These are phyloP conservation scores for Emmonsia crescens DNA, from an alignment of 2,329 filamentous ascomycete genomes.

Conservation along the genomic window DNA sequence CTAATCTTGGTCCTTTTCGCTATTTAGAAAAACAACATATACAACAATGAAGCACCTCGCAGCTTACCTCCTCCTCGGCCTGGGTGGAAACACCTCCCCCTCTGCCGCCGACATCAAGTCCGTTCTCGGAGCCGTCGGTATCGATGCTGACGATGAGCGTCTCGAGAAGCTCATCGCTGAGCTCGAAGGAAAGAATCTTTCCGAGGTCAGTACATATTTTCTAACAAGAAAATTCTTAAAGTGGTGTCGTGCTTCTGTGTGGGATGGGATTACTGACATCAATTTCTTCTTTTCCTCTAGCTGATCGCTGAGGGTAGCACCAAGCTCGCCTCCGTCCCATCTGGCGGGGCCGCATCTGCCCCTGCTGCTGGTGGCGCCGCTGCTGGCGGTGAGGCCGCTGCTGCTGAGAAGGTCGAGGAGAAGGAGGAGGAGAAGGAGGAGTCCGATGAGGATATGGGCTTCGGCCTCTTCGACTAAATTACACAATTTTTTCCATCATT, in stretches of 20 bases:
- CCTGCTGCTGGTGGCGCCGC: slow-evolving; percentile 50
- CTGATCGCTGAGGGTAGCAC: slow-evolving; percentile 78
- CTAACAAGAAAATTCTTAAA: slow-evolving; percentile 2
- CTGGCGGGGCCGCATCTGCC: slow-evolving; percentile 67
- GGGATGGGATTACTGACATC: slow-evolving; percentile 16
- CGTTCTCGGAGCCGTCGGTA: slow-evolving; percentile 87
- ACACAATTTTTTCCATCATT: neutral
- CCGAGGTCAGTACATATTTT: slow-evolving; percentile 56
- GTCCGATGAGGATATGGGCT: slow-evolving; percentile 64
- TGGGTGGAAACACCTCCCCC: slow-evolving; percentile 84
- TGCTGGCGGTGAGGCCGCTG: slow-evolving; percentile 56
- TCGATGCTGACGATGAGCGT: slow-evolving; percentile 84
- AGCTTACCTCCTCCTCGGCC: slow-evolving; percentile 92
- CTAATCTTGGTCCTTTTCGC: slow-evolving; percentile 6
- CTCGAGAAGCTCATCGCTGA: slow-evolving; percentile 78
- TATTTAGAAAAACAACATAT: slow-evolving; percentile 23
- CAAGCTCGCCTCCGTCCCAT: slow-evolving; percentile 97
- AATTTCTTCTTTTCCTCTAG: slow-evolving; percentile 37
- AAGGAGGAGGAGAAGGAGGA: slow-evolving; percentile 73
- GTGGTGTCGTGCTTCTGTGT: neutral
- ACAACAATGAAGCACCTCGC: slow-evolving; percentile 99
- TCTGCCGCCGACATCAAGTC: slow-evolving; percentile 75
- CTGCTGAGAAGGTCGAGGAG: slow-evolving; percentile 53
- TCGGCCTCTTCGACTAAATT: slow-evolving; percentile 56
- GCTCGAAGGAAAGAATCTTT: slow-evolving; percentile 58